These are phyloP conservation scores for Monilinia polystroma DNA, from an alignment of 2,329 filamentous ascomycete genomes.

Conservation along the genomic window DNA sequence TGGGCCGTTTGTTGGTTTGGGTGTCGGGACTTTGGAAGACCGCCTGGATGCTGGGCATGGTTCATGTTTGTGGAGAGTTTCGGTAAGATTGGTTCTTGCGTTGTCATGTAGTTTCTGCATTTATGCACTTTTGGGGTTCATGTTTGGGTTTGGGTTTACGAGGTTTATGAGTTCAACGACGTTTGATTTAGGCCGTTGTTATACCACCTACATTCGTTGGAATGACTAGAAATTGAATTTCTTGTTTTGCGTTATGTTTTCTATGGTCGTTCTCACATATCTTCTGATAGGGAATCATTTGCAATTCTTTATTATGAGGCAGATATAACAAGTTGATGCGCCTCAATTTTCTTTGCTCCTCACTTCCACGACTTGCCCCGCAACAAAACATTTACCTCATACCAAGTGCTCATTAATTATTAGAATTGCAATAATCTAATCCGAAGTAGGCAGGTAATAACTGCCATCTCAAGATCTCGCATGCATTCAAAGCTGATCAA, in stretches of 20 bases:
- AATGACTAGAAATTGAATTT: background rate
- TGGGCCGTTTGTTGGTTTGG: too few relatives aligned
- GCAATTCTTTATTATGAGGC: background rate
- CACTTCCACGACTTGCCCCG: too few relatives aligned
- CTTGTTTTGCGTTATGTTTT: background rate
- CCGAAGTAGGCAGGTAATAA: background rate
- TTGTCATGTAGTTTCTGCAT: too few relatives aligned
- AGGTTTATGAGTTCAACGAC: too few relatives aligned
- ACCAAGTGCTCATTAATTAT: background rate
- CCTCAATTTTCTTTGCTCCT: background rate
- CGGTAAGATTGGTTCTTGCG: too few relatives aligned
- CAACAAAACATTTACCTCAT: background rate
- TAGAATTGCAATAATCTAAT: background rate
- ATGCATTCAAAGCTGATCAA: background rate
- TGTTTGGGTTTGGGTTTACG: too few relatives aligned
- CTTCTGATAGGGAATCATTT: background rate
- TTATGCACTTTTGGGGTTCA: too few relatives aligned
- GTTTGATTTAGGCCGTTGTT: too few relatives aligned
- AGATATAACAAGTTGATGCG: background rate
- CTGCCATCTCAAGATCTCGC: too few relatives aligned
- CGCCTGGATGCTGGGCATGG: too few relatives aligned
- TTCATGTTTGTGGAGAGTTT: too few relatives aligned
- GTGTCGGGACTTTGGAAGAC: too few relatives aligned
- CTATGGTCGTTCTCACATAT: background rate
- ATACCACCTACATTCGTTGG: background rate